A percentile compares a stretch with the other conserved stretches of the same genome.
Evolutionary conservation across 768 basidiomycete species (phyloP).

Genomic region (Russula ochroleuca): DNA sequence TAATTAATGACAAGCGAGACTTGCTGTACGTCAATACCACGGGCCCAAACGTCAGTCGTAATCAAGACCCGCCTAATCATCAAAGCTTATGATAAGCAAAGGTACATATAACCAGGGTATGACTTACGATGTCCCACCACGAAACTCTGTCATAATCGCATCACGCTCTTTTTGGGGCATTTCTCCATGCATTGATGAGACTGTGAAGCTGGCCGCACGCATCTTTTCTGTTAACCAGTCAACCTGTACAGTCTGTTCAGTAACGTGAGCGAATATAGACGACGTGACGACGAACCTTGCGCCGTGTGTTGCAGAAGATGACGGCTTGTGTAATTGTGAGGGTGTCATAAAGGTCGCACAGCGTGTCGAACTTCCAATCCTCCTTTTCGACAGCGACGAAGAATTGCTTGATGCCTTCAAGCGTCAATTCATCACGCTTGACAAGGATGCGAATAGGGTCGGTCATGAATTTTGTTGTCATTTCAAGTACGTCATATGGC

Average conservation of each 20-base stretch:
- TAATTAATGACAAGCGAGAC: constrained; percentile 98
- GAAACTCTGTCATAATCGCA: constrained; percentile 96
- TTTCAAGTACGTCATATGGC: constrained; percentile 95
- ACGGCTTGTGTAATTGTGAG: constrained; percentile 99
- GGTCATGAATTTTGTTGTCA: constrained; percentile 99
- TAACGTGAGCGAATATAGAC: neutral
- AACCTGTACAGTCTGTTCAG: constrained; percentile 46
- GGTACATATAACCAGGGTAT: constrained; percentile 13
- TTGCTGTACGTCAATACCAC: constrained; percentile 97
- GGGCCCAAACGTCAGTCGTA: constrained; percentile 95
- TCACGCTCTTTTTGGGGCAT: constrained; percentile 96
- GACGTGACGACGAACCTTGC: constrained; percentile 63
- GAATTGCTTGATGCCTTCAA: constrained; percentile 95
- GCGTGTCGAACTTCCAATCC: constrained; percentile 98
- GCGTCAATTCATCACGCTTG: constrained; percentile 97
- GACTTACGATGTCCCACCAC: constrained; percentile 82
- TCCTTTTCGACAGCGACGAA: constrained; percentile 99
- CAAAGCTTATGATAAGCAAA: neutral
- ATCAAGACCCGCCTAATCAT: constrained; percentile 77
- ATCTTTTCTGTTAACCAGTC: constrained; percentile 99
- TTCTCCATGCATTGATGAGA: constrained; percentile 93
- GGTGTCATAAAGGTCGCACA: constrained; percentile 96
- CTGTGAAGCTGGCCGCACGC: constrained; percentile 97
- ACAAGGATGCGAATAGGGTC: constrained; percentile 98
- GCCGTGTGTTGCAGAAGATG: constrained; percentile 96